Evolutionary conservation across 306 rosid species (phyloP).

Genomic region (Vicia faba): DNA sequence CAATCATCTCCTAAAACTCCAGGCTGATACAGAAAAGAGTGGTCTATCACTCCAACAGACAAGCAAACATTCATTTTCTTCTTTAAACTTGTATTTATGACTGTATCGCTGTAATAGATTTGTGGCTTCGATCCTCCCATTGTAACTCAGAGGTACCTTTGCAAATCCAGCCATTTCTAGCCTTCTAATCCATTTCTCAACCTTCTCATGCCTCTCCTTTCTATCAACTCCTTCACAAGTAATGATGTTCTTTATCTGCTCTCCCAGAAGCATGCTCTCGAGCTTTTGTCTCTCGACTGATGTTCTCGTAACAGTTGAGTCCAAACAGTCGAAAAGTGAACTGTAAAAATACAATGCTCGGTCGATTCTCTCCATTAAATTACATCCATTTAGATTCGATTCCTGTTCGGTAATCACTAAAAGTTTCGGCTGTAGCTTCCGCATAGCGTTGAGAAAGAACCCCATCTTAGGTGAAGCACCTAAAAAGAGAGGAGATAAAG

Average conservation of each 20-base stretch:
- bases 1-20: slow-evolving; percentile 57
- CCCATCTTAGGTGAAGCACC: slow-evolving; percentile 78
- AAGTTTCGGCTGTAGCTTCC: slow-evolving; percentile 66
- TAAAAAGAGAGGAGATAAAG: slow-evolving; percentile 61
- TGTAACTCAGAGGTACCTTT: slow-evolving; percentile 56
- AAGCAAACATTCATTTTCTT: slow-evolving; percentile 46
- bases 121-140: slow-evolving; percentile 55
- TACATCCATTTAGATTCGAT: slow-evolving; percentile 72
- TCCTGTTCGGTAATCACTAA: slow-evolving; percentile 85
- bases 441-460: slow-evolving; percentile 51
- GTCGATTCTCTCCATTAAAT: slow-evolving; percentile 64
- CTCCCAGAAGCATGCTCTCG: slow-evolving; percentile 74
- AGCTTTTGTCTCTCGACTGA: slow-evolving; percentile 61
- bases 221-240: slow-evolving; percentile 81
- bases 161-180: slow-evolving; percentile 68
- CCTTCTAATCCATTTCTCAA: slow-evolving; percentile 71
- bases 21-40: slow-evolving; percentile 70
- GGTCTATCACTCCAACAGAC: slow-evolving; percentile 68
- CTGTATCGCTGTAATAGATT: slow-evolving; percentile 53
- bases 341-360: slow-evolving; percentile 65
- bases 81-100: slow-evolving; percentile 56
- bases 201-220: slow-evolving; percentile 76
- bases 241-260: slow-evolving; percentile 79
- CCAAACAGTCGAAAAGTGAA: slow-evolving; percentile 79
- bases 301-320: slow-evolving; percentile 61